Conservation (phyloP, 179 eudicot genomes). For the Amaranthus tricolor region DNA sequence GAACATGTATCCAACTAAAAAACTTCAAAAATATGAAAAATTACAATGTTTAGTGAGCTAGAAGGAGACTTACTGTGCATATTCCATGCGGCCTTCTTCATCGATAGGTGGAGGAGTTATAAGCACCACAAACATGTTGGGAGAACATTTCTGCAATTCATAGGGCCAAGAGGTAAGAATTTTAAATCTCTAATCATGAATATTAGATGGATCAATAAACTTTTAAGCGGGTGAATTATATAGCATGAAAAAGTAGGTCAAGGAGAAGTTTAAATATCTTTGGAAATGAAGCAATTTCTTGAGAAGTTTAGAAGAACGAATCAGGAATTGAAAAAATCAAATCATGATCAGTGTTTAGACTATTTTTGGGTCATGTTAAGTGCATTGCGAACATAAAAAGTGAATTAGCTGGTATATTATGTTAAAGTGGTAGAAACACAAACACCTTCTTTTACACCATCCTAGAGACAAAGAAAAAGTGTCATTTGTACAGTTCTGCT, state of each 20-base stretch:
- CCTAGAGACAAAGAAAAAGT: background rate
- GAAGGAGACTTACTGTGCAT: slow-evolving; percentile 46
- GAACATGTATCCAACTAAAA: background rate
- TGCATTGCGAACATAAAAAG: too few relatives aligned
- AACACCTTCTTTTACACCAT: background rate
- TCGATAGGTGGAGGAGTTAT: slow-evolving; percentile 88
- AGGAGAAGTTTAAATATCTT: background rate
- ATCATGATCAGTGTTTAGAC: too few relatives aligned
- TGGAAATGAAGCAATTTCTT: background rate
- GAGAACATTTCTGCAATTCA: slow-evolving; percentile 63
- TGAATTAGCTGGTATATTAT: too few relatives aligned
- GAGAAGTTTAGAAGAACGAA: background rate
- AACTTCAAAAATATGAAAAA: background rate
- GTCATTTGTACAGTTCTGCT: background rate
- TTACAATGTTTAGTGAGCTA: background rate
- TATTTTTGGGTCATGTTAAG: too few relatives aligned
- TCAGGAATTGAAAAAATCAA: too few relatives aligned
- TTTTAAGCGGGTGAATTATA: background rate
- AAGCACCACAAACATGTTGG: slow-evolving; percentile 65
- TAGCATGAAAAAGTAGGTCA: background rate
- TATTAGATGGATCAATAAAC: background rate
- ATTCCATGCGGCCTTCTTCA: slow-evolving; percentile 68
- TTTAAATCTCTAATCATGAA: background rate
- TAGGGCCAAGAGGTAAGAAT: background rate
- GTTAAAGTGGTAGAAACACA: background rate